Percentiles rank a stretch among this genome's conserved stretches.
Conservation (phyloP, 1,284 basidiomycete species). For the Leccinum griseonigrum region DNA sequence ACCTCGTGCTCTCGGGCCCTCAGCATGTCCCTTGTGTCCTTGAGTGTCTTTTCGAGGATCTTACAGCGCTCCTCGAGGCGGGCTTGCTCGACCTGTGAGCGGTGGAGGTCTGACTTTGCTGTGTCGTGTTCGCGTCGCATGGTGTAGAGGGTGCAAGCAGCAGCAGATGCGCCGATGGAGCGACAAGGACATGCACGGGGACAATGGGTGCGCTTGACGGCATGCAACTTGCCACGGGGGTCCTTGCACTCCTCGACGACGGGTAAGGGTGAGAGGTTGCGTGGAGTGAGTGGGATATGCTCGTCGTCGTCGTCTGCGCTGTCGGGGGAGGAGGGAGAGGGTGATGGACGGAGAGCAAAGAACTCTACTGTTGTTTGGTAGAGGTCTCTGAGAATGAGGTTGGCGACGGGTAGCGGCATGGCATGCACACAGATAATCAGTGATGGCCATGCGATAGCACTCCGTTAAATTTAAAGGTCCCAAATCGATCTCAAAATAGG, state of each 20-base stretch:
- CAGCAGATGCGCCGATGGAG: slow-evolving; percentile 29
- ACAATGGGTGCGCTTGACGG: slow-evolving; percentile 37
- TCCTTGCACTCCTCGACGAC: slow-evolving; percentile 26
- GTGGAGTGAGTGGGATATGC: slow-evolving; percentile 27
- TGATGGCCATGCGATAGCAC: slow-evolving; percentile 15
- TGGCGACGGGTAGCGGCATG: slow-evolving; percentile 48
- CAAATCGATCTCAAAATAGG: slow-evolving; percentile 17
- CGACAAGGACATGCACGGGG: slow-evolving; percentile 39
- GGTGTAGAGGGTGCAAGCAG: slow-evolving; percentile 34
- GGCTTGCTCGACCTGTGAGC: slow-evolving; percentile 49
- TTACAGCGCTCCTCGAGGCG: slow-evolving; percentile 60
- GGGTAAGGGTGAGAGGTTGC: slow-evolving; percentile 26
- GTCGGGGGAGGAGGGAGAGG: slow-evolving; percentile 9
- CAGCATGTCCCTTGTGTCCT: slow-evolving; percentile 50
- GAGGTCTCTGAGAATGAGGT: slow-evolving; percentile 55
- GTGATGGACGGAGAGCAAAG: slow-evolving; percentile 45
- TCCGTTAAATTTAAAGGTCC: slow-evolving; percentile 12
- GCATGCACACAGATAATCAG: slow-evolving; percentile 36
- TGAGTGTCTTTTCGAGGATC: slow-evolving; percentile 55
- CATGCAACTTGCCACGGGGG: slow-evolving; percentile 49
- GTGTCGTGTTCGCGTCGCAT: slow-evolving; percentile 61
- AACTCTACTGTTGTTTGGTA: slow-evolving; percentile 60
- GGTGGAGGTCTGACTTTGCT: slow-evolving; percentile 53
- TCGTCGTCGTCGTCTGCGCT: slow-evolving; percentile 25
- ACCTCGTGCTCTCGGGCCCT: slow-evolving; percentile 52